Evolutionary conservation across 495 filamentous ascomycete species (phyloP).

Genomic region (Neurospora sp.): DNA sequence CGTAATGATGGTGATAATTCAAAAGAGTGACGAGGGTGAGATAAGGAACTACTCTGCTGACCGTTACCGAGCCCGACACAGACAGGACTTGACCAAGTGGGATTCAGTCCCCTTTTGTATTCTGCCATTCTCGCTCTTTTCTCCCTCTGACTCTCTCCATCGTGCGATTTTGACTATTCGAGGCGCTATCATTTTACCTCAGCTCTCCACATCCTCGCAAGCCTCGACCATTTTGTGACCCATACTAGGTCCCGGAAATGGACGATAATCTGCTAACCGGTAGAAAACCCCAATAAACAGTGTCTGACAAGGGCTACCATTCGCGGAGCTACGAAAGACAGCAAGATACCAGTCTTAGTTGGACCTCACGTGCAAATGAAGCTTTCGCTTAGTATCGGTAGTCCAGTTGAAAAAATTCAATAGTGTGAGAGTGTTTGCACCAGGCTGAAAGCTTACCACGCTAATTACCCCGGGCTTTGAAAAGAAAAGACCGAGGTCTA

Average conservation of each 20-base stretch:
- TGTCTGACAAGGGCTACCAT: not conserved
- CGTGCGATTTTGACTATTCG: not conserved
- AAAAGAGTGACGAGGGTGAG: not conserved
- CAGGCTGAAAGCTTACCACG: not conserved
- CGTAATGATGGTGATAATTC: not conserved
- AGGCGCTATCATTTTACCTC: not conserved
- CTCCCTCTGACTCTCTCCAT: not conserved
- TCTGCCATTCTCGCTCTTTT: not conserved
- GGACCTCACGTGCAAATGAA: not conserved
- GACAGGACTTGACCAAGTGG: not conserved
- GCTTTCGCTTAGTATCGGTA: not conserved
- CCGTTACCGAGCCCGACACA: not conserved
- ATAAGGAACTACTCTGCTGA: not conserved
- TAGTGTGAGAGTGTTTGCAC: not conserved
- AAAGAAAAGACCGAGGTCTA: not conserved
- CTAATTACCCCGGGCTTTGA: not conserved
- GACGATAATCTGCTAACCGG: not conserved
- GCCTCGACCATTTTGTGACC: not conserved
- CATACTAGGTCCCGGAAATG: not conserved
- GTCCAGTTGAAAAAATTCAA: not conserved
- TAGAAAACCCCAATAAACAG: not conserved
- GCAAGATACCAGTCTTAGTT: not conserved
- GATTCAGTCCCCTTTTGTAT: not conserved
- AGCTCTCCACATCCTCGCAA: not conserved
- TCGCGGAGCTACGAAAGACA: not conserved